A percentile compares a stretch with the other conserved stretches of the same genome.
Conservation (phyloP, 1,284 basidiomycete species). For the Lentinula novae-zelandiae region DNA sequence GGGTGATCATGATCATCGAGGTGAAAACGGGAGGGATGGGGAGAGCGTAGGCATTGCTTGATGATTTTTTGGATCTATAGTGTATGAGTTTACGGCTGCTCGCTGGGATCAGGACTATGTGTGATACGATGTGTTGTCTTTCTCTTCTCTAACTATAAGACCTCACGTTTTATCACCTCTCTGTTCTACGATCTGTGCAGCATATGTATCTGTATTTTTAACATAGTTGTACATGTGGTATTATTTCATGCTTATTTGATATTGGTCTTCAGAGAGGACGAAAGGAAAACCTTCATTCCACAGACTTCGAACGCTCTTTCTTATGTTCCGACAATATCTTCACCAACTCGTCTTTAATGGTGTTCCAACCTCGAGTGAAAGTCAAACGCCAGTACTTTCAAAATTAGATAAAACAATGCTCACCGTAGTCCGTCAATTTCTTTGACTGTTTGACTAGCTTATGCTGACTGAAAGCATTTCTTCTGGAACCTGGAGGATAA, state of each 20-base stretch:
- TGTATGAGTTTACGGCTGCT: background rate
- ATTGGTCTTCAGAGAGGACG: too few species aligned
- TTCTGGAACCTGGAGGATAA: background rate
- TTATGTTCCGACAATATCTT: background rate
- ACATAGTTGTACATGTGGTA: background rate
- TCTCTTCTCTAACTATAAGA: too few species aligned
- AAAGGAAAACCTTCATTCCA: background rate
- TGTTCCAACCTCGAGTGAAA: background rate
- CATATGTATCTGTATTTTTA: background rate
- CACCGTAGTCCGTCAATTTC: background rate
- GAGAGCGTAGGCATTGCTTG: constrained; percentile 1
- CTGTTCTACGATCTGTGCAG: background rate
- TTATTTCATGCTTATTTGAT: too few species aligned
- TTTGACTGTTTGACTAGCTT: background rate
- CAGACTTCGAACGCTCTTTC: background rate
- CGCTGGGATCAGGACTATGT: background rate
- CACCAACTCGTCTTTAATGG: background rate
- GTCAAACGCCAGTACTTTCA: background rate
- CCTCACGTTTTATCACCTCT: too few species aligned
- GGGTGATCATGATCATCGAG: background rate
- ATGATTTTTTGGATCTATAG: background rate
- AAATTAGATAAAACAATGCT: background rate
- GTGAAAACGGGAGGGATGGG: background rate
- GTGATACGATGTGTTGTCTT: too few species aligned
- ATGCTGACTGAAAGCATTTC: background rate